Base-by-base conservation (phyloP, 73 alveolate genomes). In the Diophrys appendiculata region DNA sequence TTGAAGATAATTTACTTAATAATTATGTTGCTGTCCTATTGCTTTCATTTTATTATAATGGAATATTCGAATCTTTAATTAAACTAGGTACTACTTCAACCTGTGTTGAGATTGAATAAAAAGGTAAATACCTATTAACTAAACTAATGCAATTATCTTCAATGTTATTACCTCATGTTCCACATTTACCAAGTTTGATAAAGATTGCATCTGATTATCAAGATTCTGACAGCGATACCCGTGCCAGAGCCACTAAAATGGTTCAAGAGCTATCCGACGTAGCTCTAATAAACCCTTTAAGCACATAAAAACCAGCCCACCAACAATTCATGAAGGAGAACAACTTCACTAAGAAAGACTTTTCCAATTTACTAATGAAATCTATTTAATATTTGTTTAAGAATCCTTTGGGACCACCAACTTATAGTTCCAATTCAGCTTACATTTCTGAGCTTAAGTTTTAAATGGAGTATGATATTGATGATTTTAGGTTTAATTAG, bases 111-210 rank as follows among this genome's bases (percentile, higher is more conserved):
- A 71, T 52, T 55, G 74, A 24, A 13, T 33, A 31, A 8, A 88
- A 91, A 68, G 88, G 89, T 30, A 88, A 84, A 69, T 81, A 54
- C 65, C 72, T 88, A 25, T 84, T 88, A 43, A 88, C 82, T 71
- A 78, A 78, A 65, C 77, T 88, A 1, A 88, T 82, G 88, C 75
- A 76, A 29, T 43, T 82, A 30, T 54, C 89, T 54, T 81, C 86
- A 25, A 74, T 68, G 31, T 76, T 88, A 14, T 54, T 88, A 14
- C 95, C 95, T 25, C 82, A 82, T 70, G 86, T 77, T 29, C 95
- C 95, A 23, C 95, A 88, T 33, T 88, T 88, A 78, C 90, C 95
- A 29, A 69, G 54, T 29, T 69, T 87, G 32, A 76, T 87, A 5
- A 80, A 84, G 34, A 84, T 80, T 0, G 92, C 92, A 22, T 65